These are phyloP conservation scores for Hymenotorrendiella dingleyae DNA, from an alignment of 2,329 filamentous ascomycete species.

Conservation along the genomic window DNA sequence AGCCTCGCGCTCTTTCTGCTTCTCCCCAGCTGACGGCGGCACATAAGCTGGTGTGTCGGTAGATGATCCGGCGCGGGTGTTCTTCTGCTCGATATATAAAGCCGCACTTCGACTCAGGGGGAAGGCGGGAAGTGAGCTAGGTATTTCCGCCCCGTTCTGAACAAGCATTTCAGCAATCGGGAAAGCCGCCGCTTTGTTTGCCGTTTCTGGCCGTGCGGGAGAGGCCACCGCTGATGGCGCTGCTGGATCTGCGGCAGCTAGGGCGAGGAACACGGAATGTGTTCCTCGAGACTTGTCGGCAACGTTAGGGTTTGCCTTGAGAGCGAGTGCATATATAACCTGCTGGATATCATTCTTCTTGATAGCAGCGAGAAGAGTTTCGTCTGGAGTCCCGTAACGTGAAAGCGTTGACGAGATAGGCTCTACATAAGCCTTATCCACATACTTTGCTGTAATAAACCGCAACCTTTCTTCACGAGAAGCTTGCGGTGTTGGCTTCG, in stretches of 20 bases:
- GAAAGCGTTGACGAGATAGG: slow-evolving; percentile 70
- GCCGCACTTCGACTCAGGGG: slow-evolving; percentile 76
- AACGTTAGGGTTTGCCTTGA: slow-evolving; percentile 81
- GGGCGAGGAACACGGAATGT: slow-evolving; percentile 82
- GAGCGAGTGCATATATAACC: slow-evolving; percentile 82
- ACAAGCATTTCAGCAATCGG: slow-evolving; percentile 84
- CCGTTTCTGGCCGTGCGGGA: slow-evolving; percentile 35
- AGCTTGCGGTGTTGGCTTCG: slow-evolving; percentile 69
- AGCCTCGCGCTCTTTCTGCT: slow-evolving; percentile 58
- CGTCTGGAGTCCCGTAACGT: slow-evolving; percentile 72
- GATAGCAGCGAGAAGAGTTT: slow-evolving; percentile 83
- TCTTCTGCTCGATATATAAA: slow-evolving; percentile 77
- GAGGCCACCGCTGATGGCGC: slow-evolving; percentile 52
- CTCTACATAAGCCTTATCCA: slow-evolving; percentile 75
- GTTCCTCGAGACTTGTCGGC: slow-evolving; percentile 82
- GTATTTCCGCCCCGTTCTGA: slow-evolving; percentile 91
- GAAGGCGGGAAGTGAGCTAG: slow-evolving; percentile 68
- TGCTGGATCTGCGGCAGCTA: slow-evolving; percentile 88
- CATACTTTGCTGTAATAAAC: slow-evolving; percentile 95
- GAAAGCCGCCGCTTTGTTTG: slow-evolving; percentile 59
- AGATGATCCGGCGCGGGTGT: slow-evolving; percentile 38
- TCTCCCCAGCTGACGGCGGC: slow-evolving; percentile 47
- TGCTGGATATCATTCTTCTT: slow-evolving; percentile 95
- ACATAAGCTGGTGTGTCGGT: slow-evolving; percentile 57
- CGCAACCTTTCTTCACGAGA: slow-evolving; percentile 85